Conservation (phyloP, 208 protist species). For the Trichomonas tenax region DNA sequence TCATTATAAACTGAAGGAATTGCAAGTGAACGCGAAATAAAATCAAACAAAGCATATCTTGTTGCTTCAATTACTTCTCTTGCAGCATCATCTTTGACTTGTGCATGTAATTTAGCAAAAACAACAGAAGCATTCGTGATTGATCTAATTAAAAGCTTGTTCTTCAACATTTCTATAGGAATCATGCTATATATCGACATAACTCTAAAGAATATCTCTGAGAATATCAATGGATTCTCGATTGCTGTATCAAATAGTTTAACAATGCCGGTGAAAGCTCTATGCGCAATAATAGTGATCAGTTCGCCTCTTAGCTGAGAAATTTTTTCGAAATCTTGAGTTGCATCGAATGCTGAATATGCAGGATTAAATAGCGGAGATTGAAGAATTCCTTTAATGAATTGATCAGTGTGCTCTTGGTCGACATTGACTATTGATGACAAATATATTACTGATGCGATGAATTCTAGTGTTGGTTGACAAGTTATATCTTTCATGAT, state of each 20-base stretch:
- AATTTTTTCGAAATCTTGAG: not conserved
- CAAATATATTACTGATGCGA: not conserved
- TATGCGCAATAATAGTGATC: not conserved
- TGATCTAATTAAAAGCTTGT: not conserved
- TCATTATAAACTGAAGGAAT: not conserved
- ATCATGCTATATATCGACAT: not conserved
- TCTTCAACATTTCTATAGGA: not conserved
- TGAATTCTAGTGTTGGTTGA: not conserved
- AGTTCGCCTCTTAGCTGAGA: not conserved
- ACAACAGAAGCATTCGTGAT: not conserved
- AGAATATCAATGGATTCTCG: not conserved
- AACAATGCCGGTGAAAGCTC: not conserved
- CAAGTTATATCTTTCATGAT: not conserved
- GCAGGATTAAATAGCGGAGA: not conserved
- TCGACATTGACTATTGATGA: not conserved
- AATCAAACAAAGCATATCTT: not conserved
- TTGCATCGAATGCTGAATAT: not conserved
- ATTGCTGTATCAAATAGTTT: not conserved
- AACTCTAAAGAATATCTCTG: not conserved
- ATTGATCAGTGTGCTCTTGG: not conserved
- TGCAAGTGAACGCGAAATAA: not conserved
- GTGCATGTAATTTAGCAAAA: not conserved
- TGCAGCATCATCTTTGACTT: not conserved
- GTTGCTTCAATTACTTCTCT: not conserved
- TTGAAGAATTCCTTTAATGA: not conserved